Base-by-base conservation (phyloP, 257 asterid species). In the Osmanthus fragrans region DNA sequence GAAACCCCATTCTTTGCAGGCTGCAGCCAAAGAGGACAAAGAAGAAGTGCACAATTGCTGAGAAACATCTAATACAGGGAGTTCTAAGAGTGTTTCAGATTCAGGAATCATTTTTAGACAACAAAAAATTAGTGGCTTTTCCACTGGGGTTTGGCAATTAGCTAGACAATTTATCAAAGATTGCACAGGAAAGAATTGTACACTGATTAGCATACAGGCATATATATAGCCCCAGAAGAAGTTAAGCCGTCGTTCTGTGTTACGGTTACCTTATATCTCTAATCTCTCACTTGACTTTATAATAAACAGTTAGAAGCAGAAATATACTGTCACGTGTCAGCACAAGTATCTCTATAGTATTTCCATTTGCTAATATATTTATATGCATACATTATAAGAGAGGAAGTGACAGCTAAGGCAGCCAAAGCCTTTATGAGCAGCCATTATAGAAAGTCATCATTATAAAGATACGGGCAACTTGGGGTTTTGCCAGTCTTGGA, bases 1-100 rank as follows among this genome's bases (percentile, higher is more conserved):
- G 85, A 91, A 91, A 3, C 97, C 94, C 89, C 90, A 87, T 77
- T 89, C 97, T 86, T 63, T 84, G 89, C 94, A 89, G 79, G 93
- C 92, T 34, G 80, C 80, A 42, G 90, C 85, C 56, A 91, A 82
- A 69, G 87, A 85, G 23, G 87, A 82, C 51, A 88, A 33, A 73
- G 84, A 69, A 27, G 84, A 84, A 23, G 85, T 65, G 71, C 77
- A 33, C 73, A 87, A 64, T 6, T 92, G 88, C 83, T 84, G 80
- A 39, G 92, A 91, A 66, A 91, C 82, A 74, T 91, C 94, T 25
- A 91, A 60, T 25, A 84, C 76, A 32, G 96, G 96, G 32, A 91
- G 94, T 54, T 88, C 81, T 72, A 89, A 40, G 39, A 87, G 86
- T 58, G 82, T 79, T 21, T 80, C 85, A 51, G 90, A 77, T 73